Percentiles rank a stretch among this genome's conserved stretches.
Conservation (phyloP, 2,329 filamentous ascomycete genomes). For the Metarhizium album region DNA sequence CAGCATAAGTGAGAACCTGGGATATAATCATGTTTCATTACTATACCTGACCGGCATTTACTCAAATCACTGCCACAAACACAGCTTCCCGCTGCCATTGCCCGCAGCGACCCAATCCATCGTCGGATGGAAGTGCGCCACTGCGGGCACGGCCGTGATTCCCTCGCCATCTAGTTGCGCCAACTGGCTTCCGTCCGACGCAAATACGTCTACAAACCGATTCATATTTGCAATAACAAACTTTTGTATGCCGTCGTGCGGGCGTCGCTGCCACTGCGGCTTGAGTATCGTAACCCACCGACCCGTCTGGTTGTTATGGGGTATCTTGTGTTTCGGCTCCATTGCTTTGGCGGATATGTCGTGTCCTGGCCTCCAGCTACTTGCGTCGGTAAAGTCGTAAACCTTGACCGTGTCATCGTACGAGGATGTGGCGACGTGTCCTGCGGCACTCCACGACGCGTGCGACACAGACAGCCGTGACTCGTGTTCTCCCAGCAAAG, state of each 20-base stretch:
- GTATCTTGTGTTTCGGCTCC: constrained; percentile 56
- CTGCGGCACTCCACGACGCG: constrained; percentile 76
- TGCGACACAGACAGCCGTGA: constrained; percentile 83
- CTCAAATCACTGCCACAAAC: constrained; percentile 64
- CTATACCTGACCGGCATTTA: background rate
- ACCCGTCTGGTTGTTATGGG: constrained; percentile 93
- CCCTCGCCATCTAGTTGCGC: constrained; percentile 80
- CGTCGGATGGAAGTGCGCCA: constrained; percentile 79
- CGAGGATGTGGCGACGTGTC: constrained; percentile 80
- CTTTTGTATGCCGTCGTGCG: constrained; percentile 69
- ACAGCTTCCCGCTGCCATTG: constrained; percentile 84
- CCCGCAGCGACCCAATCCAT: constrained; percentile 88
- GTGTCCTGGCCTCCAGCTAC: constrained; percentile 47
- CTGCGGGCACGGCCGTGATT: constrained; percentile 89
- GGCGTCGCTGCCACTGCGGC: constrained; percentile 79
- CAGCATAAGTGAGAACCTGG: background rate
- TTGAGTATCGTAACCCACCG: constrained; percentile 79
- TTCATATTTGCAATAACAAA: constrained; percentile 98
- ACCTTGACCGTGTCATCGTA: constrained; percentile 96
- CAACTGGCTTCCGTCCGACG: constrained; percentile 70
- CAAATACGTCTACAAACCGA: constrained; percentile 87
- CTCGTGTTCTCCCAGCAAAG: constrained; percentile 68
- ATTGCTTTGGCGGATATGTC: constrained; percentile 52
- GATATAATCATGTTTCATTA: background rate
- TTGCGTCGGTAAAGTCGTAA: constrained; percentile 60